Evolutionary conservation across 2,329 filamentous ascomycete species (phyloP).

Genomic region (Alternaria consortialis): DNA sequence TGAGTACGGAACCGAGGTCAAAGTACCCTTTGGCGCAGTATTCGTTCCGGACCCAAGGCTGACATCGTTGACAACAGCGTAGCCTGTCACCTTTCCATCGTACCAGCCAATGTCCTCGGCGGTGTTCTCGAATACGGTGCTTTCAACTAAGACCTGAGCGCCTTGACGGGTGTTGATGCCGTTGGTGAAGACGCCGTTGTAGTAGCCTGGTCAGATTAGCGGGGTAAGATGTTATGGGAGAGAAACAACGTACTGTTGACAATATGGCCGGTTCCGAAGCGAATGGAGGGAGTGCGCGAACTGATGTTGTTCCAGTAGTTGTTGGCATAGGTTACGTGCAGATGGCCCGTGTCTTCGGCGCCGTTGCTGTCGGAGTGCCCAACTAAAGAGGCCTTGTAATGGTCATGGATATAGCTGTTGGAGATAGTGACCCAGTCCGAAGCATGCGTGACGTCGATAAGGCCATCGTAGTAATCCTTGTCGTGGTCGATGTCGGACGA

Average conservation of each 20-base stretch:
- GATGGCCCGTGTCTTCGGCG: conserved; percentile 67
- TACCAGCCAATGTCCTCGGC: conserved; percentile 44
- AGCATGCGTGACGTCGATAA: conserved; percentile 71
- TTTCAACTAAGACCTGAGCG: conserved; percentile 55
- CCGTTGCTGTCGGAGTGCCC: conserved; percentile 68
- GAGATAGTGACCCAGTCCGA: conserved; percentile 68
- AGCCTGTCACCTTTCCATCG: conserved; percentile 47
- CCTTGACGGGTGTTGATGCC: conserved; percentile 55
- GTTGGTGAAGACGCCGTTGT: conserved; percentile 51
- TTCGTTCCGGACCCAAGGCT: conserved; percentile 47
- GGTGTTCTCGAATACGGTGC: conserved; percentile 7
- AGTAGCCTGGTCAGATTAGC: conserved; percentile 25
- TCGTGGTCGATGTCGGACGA: conserved; percentile 66
- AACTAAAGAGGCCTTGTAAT: conserved; percentile 67
- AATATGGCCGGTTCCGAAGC: conserved; percentile 72
- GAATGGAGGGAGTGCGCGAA: conserved; percentile 69
- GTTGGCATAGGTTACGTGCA: conserved; percentile 71
- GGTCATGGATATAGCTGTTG: conserved; percentile 63
- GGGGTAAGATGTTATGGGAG: neutral
- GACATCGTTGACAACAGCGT: conserved; percentile 49
- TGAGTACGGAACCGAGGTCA: conserved; percentile 48
- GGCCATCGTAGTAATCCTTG: conserved; percentile 76
- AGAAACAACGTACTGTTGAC: conserved; percentile 56
- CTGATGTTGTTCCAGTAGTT: conserved; percentile 72
- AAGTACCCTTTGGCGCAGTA: conserved; percentile 44